These are phyloP conservation scores for Phytophthora pistaciae DNA, from an alignment of 352 stramenopile species.

Conservation along the genomic window DNA sequence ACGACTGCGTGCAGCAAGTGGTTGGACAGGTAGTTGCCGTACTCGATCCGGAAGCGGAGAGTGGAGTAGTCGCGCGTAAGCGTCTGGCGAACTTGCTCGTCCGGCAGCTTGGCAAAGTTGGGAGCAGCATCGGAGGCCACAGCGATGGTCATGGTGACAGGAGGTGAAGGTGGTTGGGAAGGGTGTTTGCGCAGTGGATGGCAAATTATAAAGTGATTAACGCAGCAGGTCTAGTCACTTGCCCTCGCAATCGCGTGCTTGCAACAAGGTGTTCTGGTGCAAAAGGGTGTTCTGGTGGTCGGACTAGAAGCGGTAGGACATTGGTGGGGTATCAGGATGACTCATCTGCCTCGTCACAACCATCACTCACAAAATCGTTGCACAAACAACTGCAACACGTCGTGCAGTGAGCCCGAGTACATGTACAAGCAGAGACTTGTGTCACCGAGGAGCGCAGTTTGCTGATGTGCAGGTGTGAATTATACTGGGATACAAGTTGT, in stretches of 20 bases:
- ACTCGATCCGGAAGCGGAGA: conserved; percentile 44
- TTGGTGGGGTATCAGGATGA: conserved; percentile 14
- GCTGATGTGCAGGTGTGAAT: no score
- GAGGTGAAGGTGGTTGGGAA: neutral
- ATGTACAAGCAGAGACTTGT: no score
- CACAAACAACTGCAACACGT: neutral
- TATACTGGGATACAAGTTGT: neutral
- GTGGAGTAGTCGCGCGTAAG: conserved; percentile 47
- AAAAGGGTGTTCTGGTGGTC: conserved; percentile 19
- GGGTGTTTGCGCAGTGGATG: neutral
- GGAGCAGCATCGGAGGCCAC: neutral
- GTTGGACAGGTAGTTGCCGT: conserved; percentile 48
- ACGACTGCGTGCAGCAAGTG: conserved; percentile 53
- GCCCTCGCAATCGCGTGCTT: neutral
- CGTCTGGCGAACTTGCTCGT: conserved; percentile 37
- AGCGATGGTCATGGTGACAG: conserved; percentile 9
- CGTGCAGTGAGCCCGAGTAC: no score
- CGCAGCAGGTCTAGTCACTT: neutral
- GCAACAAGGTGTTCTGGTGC: neutral
- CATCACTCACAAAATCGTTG: conserved; percentile 23
- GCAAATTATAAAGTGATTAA: conserved; percentile 24
- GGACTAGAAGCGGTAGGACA: conserved; percentile 28
- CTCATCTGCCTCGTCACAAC: conserved; percentile 20
- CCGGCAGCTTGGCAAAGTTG: conserved; percentile 19
- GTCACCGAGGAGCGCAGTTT: no score